Conservation (phyloP, 2,329 filamentous ascomycete species). For the Curvularia sp. region DNA sequence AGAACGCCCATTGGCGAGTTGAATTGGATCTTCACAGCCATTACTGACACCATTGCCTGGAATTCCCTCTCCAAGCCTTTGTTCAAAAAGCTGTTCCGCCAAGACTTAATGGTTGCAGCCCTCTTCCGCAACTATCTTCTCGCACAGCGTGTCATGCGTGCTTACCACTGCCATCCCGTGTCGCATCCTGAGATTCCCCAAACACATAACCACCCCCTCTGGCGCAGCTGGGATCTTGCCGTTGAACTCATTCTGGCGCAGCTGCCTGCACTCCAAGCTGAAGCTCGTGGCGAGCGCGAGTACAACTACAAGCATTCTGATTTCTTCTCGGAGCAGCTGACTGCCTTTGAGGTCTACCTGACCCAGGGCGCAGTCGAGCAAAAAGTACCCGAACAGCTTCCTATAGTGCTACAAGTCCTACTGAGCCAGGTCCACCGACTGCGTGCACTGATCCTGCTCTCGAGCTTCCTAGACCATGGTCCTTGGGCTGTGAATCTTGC, state of each 20-base stretch:
- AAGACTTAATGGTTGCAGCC: slow-evolving; percentile 98
- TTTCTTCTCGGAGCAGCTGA: slow-evolving; percentile 97
- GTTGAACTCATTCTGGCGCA: slow-evolving; percentile 94
- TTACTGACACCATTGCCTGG: slow-evolving; percentile 99
- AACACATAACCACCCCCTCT: slow-evolving; percentile 91
- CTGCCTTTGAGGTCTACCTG: slow-evolving; percentile 95
- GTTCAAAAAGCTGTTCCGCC: slow-evolving; percentile 96
- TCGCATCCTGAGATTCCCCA: slow-evolving; percentile 92
- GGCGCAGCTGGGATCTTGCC: slow-evolving; percentile 97
- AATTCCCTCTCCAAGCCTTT: slow-evolving; percentile 87
- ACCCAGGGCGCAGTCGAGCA: slow-evolving; percentile 82
- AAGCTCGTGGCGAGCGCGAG: slow-evolving; percentile 74
- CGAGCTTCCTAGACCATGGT: slow-evolving; percentile 91
- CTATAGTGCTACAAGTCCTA: slow-evolving; percentile 93
- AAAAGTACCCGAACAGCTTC: slow-evolving; percentile 90
- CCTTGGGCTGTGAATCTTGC: slow-evolving; percentile 99
- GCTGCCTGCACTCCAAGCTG: slow-evolving; percentile 79
- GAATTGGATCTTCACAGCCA: slow-evolving; percentile 99
- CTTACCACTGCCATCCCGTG: slow-evolving; percentile 93
- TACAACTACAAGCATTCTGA: slow-evolving; percentile 94
- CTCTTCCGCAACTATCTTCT: slow-evolving; percentile 95
- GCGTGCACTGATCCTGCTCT: slow-evolving; percentile 86
- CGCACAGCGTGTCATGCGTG: slow-evolving; percentile 92
- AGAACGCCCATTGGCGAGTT: slow-evolving; percentile 93
- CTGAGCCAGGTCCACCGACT: slow-evolving; percentile 94